Evolutionary conservation across 1,284 basidiomycete species (phyloP).

Genomic region (Apiotrichum gamsii): DNA sequence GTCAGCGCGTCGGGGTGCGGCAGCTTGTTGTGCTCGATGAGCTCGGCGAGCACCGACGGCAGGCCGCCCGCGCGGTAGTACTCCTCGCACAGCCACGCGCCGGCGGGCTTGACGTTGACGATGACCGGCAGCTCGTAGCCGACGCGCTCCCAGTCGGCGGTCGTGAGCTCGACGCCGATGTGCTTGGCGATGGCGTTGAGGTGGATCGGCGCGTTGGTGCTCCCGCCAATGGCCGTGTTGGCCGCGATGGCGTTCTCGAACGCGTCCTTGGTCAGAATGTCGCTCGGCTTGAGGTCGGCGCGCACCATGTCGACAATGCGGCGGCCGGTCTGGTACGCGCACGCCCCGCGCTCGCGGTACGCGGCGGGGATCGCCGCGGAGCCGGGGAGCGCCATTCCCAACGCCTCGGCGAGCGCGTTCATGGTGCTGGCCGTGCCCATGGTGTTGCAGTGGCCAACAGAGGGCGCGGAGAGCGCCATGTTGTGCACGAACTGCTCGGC

Average conservation of each 20-base stretch:
- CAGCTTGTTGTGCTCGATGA: slow-evolving; percentile 31
- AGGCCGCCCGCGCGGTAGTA: slow-evolving; percentile 45
- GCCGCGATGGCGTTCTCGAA: slow-evolving; percentile 88
- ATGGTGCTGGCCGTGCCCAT: slow-evolving; percentile 57
- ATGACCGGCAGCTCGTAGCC: slow-evolving; percentile 42
- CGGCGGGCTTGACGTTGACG: slow-evolving; percentile 43
- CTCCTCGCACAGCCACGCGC: slow-evolving; percentile 44
- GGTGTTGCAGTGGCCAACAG: slow-evolving; percentile 45
- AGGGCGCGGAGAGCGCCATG: slow-evolving; percentile 38
- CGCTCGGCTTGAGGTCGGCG: slow-evolving; percentile 80
- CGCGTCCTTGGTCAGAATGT: slow-evolving; percentile 83
- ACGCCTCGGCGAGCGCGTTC: slow-evolving; percentile 80
- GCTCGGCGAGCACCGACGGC: slow-evolving; percentile 40
- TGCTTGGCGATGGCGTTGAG: slow-evolving; percentile 44
- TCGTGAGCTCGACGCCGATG: slow-evolving; percentile 37
- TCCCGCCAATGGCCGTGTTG: slow-evolving; percentile 78
- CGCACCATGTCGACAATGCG: slow-evolving; percentile 77
- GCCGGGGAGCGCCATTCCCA: slow-evolving; percentile 87
- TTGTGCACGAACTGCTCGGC: slow-evolving; percentile 38
- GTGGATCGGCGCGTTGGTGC: slow-evolving; percentile 67
- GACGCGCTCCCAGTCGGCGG: slow-evolving; percentile 41
- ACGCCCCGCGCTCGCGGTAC: slow-evolving; percentile 40
- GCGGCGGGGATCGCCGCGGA: slow-evolving; percentile 74
- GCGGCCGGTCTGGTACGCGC: slow-evolving; percentile 66
- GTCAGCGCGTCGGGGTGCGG: slow-evolving; percentile 40